A percentile compares a stretch with the other conserved stretches of the same genome.
These are phyloP conservation scores for Zopfochytrium polystomum DNA, from an alignment of 371 early-diverging fungal genomes.

Conservation along the genomic window DNA sequence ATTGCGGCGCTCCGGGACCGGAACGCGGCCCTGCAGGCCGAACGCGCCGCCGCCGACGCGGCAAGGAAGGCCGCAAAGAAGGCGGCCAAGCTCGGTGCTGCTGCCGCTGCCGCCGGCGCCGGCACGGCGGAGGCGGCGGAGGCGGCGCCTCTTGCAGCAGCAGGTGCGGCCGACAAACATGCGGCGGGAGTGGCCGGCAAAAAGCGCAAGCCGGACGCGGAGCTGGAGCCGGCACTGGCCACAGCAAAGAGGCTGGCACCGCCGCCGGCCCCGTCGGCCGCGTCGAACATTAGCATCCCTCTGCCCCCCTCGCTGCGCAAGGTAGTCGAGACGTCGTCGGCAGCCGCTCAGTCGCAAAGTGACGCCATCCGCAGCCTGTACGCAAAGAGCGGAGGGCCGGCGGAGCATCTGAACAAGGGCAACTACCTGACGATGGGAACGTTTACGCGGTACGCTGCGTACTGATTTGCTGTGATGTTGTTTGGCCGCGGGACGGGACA, in stretches of 20 bases:
- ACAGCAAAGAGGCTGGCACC: constrained; percentile 20
- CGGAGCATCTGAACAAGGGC: constrained; percentile 22
- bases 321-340: constrained; percentile 11
- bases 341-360: constrained; percentile 25
- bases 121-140: constrained; percentile 2
- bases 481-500: too few species aligned
- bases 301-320: constrained; percentile 35
- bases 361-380: constrained; percentile 61
- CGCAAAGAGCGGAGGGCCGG: too few species aligned
- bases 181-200: constrained; percentile 22
- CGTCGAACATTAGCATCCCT: constrained; percentile 45
- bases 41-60: constrained; percentile 40
- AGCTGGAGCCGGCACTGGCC: neutral
- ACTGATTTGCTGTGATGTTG: constrained; percentile 1
- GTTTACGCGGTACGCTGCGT: constrained; percentile 58
- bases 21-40: constrained; percentile 22
- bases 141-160: constrained; percentile 1
- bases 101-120: constrained; percentile 7
- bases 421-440: constrained; percentile 68
- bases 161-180: too few species aligned
- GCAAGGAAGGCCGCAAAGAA: constrained; percentile 59
- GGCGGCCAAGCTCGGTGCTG: constrained; percentile 54
- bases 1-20: constrained; percentile 56
- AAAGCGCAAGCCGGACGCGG: constrained; percentile 26
- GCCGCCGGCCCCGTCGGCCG: neutral